Evolutionary conservation across 108 stramenopile species (phyloP), one percentile per base, ranked within the genome.

Genomic region (Cylindrotheca closterium): DNA sequence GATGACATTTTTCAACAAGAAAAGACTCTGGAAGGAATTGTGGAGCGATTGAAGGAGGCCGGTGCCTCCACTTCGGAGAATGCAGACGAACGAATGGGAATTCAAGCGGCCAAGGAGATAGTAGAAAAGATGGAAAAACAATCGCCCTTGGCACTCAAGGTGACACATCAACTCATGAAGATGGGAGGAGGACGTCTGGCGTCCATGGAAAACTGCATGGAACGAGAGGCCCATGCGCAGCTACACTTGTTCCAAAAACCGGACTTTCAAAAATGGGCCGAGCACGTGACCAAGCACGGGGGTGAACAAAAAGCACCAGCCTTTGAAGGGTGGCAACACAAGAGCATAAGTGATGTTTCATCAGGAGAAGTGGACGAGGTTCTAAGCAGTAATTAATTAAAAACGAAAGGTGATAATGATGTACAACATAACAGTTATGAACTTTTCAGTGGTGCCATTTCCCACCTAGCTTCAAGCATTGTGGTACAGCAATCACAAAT

Each of bases 91-190:
- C 29, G 80, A 54, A 80, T 85, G 66, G 73, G 68, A 29, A 75
- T 79, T n/a, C 55, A 65, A 54, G 78, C 85, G 18, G 91, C 91
- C 15, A 75, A 79, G 10, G 69, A 77, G 25, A 53, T 92, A 55
- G 66, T 83, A 18, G 33, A 63, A 18, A 67, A 77, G 19, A 84
- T 92, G 83, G 83, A 89, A 50, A 60, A 56, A 17, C 86, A 86
- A 56, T 87, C 87, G 47, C 91, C 91, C 1, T 65, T 92, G 54
- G 80, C 91, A 10, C 68, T 92, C 60, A 47, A 66, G n/a, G 82
- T 82, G 8, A 73, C 68, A 19, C 62, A 92, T 48, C 70, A 69
- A 47, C 63, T 92, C 10, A 53, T 92, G 58, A 56, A 50, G 31
- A 55, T 74, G 51, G 91, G 88, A 29, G 48, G 60, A 29, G 56